phyloP scores from a whole-genome alignment of 352 stramenopile genomes.

The Pelagophyceae sp. region DNA sequence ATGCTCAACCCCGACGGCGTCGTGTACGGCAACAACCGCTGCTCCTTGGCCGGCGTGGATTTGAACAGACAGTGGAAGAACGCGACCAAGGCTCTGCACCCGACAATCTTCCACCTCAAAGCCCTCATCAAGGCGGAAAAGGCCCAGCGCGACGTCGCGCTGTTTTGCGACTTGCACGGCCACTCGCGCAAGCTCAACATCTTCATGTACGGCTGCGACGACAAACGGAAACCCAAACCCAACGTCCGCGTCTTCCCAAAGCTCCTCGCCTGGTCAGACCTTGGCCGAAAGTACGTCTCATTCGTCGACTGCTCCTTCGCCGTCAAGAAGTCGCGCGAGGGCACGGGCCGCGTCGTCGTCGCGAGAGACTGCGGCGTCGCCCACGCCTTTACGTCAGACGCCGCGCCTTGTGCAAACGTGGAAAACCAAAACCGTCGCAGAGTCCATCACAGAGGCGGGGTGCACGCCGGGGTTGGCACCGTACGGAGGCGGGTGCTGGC shows the following conservation, averaged over 20 bases:
- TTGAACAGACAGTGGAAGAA: slow-evolving; percentile 44
- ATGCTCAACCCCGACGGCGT: slow-evolving; percentile 88
- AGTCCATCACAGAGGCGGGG: too few species aligned
- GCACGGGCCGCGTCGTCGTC: too few species aligned
- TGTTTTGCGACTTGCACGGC: slow-evolving; percentile 76
- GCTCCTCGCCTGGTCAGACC: slow-evolving; percentile 57
- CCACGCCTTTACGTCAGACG: too few species aligned
- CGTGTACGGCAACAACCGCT: slow-evolving; percentile 79
- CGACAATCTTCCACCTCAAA: slow-evolving; percentile 63
- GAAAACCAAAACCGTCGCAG: too few species aligned
- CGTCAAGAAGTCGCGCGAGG: slow-evolving; percentile 73
- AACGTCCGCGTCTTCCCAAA: slow-evolving; percentile 60
- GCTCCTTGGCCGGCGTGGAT: slow-evolving; percentile 49
- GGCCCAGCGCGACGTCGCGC: slow-evolving; percentile 43
- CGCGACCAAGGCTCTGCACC: slow-evolving; percentile 52
- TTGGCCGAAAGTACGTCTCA: slow-evolving; percentile 39
- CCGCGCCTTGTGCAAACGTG: too few species aligned
- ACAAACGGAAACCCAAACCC: slow-evolving; percentile 65
- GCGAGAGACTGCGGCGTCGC: slow-evolving; percentile 68
- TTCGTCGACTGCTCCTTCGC: slow-evolving; percentile 75
- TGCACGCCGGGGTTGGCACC: too few species aligned
- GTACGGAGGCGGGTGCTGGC: too few species aligned
- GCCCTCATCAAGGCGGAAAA: slow-evolving; percentile 50
- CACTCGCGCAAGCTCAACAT: slow-evolving; percentile 73
- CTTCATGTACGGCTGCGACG: slow-evolving; percentile 57